phyloP scores from a whole-genome alignment of 805 yeast species.

The Myxozyma melibiosi region DNA sequence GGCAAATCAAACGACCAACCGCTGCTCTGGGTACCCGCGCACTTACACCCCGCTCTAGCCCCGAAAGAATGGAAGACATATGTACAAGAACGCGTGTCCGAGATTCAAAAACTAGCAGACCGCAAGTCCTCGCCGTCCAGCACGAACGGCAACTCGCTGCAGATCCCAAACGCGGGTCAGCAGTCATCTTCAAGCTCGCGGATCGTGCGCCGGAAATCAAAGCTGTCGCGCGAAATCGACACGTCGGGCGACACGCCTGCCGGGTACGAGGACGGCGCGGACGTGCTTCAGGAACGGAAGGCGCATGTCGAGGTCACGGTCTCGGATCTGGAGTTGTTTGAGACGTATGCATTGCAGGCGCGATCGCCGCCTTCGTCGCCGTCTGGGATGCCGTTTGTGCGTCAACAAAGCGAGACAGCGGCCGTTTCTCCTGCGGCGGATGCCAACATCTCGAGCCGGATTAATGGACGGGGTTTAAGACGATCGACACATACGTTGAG shows the following conservation, averaged over 20 bases:
- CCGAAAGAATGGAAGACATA: constrained; percentile 70
- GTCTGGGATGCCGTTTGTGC: neutral
- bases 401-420: too few relatives aligned
- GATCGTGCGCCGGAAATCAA: constrained; percentile 22
- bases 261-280: constrained; percentile 29
- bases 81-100: constrained; percentile 46
- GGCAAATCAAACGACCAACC: constrained; percentile 36
- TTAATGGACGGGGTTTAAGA: constrained; percentile 15
- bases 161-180: neutral
- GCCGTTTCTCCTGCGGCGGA: too few relatives aligned
- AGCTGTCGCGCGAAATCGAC: constrained; percentile 26
- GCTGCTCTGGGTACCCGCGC: constrained; percentile 93
- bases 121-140: neutral
- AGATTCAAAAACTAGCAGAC: constrained; percentile 34
- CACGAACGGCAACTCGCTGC: neutral
- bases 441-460: too few relatives aligned
- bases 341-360: constrained; percentile 5
- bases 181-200: neutral
- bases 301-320: constrained; percentile 15
- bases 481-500: constrained; percentile 13
- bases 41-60: constrained; percentile 89
- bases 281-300: constrained; percentile 14
- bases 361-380: neutral
- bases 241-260: constrained; percentile 5
- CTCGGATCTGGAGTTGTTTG: constrained; percentile 16